Base-by-base conservation (phyloP, 2,329 filamentous ascomycete genomes). In the Hymenoscyphus occultus region DNA sequence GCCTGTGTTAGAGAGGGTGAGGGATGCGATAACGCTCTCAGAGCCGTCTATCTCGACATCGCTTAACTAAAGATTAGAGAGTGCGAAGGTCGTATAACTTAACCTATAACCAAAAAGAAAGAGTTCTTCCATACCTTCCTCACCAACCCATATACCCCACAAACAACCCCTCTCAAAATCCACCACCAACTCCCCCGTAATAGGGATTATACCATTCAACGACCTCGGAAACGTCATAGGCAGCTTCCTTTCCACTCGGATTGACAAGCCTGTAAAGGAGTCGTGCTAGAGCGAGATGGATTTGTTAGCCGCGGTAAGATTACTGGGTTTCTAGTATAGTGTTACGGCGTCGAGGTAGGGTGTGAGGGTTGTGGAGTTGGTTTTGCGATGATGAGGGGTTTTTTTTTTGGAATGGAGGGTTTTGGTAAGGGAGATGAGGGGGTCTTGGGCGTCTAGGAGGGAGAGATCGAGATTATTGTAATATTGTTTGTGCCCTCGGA, bases 141-240 rank as follows among this genome's bases (percentile, higher is more conserved):
- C 86, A 70, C 89, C 85, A 70, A 87, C 88, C 75, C 83, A 86
- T 79, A 74, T 89, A 88, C 1, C 86, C 86, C 48, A 89, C 80
- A 72, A 85, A 88, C 62, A 89, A 80, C 59, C 86, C 86, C 73
- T 88, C 32, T 84, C 85, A 68, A 88, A 88, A 5, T 28, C 1
- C 86, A 77, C 5, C 84, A 83, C 66, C 84, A 80, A 61, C 84
- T 79, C 60, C 84, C 82, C 74, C 88, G 84, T 88, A 75, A 87
- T 88, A 70, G 86, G 77, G 75, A 84, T 88, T 0, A 84, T 88
- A 70, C 86, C 84, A 70, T 85, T 80, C 9, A 82, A 73, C 14
- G 78, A 77, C 56, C 77, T 78, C 0, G 86, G 86, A 31, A 65
- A 63, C 3, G 64, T 84, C 67, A 82, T 85, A 54, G 80, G 81